Evolutionary conservation across 257 asterid species (phyloP).

Genomic region (Solanum chilense): DNA sequence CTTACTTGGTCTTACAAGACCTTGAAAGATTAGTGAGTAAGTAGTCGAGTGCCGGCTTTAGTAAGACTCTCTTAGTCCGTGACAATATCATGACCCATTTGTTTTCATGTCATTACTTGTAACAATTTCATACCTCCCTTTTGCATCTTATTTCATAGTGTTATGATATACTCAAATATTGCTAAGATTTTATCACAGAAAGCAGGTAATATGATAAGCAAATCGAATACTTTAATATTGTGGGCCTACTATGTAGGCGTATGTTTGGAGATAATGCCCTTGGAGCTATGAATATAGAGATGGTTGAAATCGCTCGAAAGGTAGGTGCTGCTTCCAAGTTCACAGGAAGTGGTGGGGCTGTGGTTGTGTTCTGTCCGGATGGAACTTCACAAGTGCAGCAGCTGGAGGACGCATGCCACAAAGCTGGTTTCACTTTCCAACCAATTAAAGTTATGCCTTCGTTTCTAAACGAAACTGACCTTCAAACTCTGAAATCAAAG

Average conservation of each 20-base stretch:
- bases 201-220: neutral
- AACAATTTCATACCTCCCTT: neutral
- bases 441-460: conserved; percentile 50
- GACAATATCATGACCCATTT: neutral
- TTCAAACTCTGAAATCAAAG: conserved; percentile 25
- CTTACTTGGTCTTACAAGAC: neutral
- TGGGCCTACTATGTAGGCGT: conserved; percentile 18
- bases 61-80: neutral
- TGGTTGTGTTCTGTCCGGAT: conserved; percentile 71
- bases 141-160: neutral
- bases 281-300: conserved; percentile 79
- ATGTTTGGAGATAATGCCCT: conserved; percentile 91
- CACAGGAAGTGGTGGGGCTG: conserved; percentile 97
- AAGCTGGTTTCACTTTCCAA: conserved; percentile 55
- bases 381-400: conserved; percentile 64
- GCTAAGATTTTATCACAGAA: neutral
- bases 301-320: conserved; percentile 76
- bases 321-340: conserved; percentile 87
- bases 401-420: conserved; percentile 56
- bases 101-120: neutral
- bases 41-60: neutral
- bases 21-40: neutral
- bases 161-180: neutral
- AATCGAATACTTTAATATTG: neutral
- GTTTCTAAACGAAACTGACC: conserved; percentile 32